Base-by-base conservation (phyloP, 495 filamentous ascomycete genomes). In the Penicillium parvum region DNA sequence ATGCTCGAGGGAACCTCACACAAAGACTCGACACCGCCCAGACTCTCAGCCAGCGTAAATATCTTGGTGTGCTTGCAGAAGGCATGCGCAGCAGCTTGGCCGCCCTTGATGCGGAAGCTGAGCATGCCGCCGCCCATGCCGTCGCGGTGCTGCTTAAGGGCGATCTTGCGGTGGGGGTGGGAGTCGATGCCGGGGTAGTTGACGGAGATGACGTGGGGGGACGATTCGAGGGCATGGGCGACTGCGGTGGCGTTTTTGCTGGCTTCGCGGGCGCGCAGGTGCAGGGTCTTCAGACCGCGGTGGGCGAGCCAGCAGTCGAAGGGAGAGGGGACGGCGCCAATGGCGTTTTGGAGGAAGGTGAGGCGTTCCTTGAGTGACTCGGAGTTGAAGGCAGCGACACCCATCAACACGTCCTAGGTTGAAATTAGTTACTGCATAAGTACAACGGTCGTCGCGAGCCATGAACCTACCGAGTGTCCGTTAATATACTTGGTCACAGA, bases 401-500 rank as follows among this genome's bases (percentile, higher is more conserved):
- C 92, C 92, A 99, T 99, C 38, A 96, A 76, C n/a, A 99, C 92
- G 62, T 99, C 91, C 65, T 82, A 74, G n/a, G 11, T 27, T 27
- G 6, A 27, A 5, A 27, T n/a, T n/a, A n/a, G n/a, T n/a, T n/a
- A n/a, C n/a, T n/a, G n/a, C n/a, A n/a, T n/a, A n/a, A n/a, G n/a
- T n/a, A n/a, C n/a, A n/a, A n/a, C n/a, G 23, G 23, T 6, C 23
- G 23, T 6, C 6, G 23, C 5, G 6, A 19, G 15, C 17, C n/a
- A 7, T 9, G 32, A 33, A 54, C 71, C 35, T 63, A 78, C 77
- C 8, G 79, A 84, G 68, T 99, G 92, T 5, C 92, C 92, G 60
- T 99, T 99, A 65, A 99, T 97, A 69, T 97, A 99, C 66, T 99
- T 99, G 6, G 92, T 99, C n/a, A 99, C 92, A 27, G 85, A 90